phyloP scores from a whole-genome alignment of 1,139 yeast species.

The Barnettozyma hawaiiensis region DNA sequence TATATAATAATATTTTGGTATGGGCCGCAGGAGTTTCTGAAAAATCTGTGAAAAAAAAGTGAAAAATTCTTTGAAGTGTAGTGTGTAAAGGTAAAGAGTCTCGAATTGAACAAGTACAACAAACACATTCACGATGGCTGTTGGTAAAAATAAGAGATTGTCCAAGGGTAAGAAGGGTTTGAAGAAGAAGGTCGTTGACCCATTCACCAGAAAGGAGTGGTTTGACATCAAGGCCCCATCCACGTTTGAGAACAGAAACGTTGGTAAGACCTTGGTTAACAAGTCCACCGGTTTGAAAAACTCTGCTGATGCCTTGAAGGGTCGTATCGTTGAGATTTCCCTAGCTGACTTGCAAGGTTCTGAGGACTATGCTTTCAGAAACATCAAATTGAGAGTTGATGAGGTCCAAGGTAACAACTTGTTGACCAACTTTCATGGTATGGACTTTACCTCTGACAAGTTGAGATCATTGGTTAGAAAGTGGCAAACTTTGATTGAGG shows the following conservation, averaged over 20 bases:
- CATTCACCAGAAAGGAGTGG: conserved; percentile 95
- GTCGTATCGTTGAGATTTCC: conserved; percentile 83
- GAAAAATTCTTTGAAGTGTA: background rate
- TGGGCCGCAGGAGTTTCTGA: background rate
- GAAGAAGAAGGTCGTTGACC: conserved; percentile 95
- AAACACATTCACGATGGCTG: conserved; percentile 56
- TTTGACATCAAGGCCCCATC: conserved; percentile 93
- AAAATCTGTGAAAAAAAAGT: background rate
- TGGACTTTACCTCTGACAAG: conserved; percentile 88
- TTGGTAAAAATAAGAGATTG: conserved; percentile 95
- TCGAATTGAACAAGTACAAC: background rate
- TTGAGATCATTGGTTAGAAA: conserved; percentile 86
- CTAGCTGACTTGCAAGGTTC: conserved; percentile 89
- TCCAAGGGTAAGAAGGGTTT: conserved; percentile 94
- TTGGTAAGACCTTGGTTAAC: conserved; percentile 92
- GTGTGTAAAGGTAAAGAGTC: background rate
- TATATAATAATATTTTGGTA: background rate
- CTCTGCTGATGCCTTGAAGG: conserved; percentile 89
- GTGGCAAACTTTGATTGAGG: conserved; percentile 91
- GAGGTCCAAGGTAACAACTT: conserved; percentile 92
- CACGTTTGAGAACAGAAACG: conserved; percentile 89
- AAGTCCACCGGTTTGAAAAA: conserved; percentile 89
- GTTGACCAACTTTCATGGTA: conserved; percentile 92
- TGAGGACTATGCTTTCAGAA: conserved; percentile 90
- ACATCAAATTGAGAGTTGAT: conserved; percentile 83